Base-by-base conservation (phyloP, 139 green algal genomes). In the Closterium sp. region DNA sequence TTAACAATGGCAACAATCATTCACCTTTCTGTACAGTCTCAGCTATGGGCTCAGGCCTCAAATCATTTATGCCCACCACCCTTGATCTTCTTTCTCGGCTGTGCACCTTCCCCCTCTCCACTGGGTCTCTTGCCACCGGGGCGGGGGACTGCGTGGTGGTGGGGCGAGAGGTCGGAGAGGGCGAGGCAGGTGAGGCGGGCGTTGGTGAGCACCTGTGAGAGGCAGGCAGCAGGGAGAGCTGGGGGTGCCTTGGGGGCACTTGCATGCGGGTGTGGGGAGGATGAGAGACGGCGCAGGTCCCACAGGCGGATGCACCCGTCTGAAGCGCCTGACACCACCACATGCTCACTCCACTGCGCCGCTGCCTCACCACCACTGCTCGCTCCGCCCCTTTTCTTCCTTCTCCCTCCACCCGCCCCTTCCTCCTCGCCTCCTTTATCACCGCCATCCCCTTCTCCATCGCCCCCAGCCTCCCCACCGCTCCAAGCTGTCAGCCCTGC, bases 101-200 rank as follows among this genome's bases (percentile, higher is more conserved):
- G 16, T 2, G 55, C 55, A 76, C 55, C 55, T 6, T 19, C 55
- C 0, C 25, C 55, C 55, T 28, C 55, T 28, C 55, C 55, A 76
- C 55, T 19, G 16, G 55, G 16, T 19, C 12, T 76, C 55, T 76
- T 76, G 55, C 55, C 55, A 28, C 16, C 55, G 25, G 16, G 55
- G 16, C 1, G 55, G 4, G 36, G 36, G 1, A 3, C 16, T 76
- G 55, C 55, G 23, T 16, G 23, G 12, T 16, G 25, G 55, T 76
- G 55, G 55, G 55, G 55, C 25, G 55, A 76, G 55, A 76, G 55
- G 55, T 76, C 55, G 55, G 55, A 76, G 89, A 91, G 21, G 30
- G 69, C 89, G 12, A 91, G 81, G 34, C 89, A 91, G 2, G 89
- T 91, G 31, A 91, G 33, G n/a, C 89, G 69, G 0, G 89, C 89